Base-by-base conservation (phyloP, 192 early-diverging fungal species). In the Cladochytrium replicatum region DNA sequence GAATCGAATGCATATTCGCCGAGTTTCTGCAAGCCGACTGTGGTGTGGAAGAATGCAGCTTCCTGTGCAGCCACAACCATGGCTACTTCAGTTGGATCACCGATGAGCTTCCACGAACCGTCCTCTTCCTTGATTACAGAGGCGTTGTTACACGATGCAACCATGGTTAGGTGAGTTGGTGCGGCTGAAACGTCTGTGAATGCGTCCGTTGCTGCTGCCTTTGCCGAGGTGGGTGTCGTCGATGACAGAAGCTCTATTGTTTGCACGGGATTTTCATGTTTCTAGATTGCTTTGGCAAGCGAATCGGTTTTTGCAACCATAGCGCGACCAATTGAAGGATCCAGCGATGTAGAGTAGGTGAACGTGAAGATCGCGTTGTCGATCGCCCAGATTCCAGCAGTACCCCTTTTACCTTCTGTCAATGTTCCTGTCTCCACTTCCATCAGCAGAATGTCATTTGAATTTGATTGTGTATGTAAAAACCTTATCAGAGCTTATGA, bases 331-430 rank as follows among this genome's bases (percentile, higher is more conserved):
- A 53, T 41, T 15, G 58, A 45, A 7, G 63, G 68, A 44, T 68
- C 69, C 50, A 68, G 61, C 32, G 42, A 32, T 5, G 69, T 74
- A 17, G 60, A 65, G 30, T 89, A 78, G 1, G 80, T 68, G 24
- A 91, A 68, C 11, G 71, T 68, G 55, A 84, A 90, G 32, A 74
- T 68, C 24, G 80, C 74, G 47, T 84, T 82, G 24, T 74, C 68
- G 4, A 79, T 78, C 6, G 86, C 78, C 88, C 89, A 93, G 25
- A 94, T 70, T 58, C 83, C 72, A 30, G 81, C 65, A 4, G 89
- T 80, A 11, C 89, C 89, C 94, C 96, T 98, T 54, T 93, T 93
- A 41, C 93, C 92, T 68, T 96, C 89, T 3, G 94, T 98, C n/a
- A 97, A 63, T 0, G 94, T 97, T 13, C 94, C 94, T 4, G 77